A percentile compares a stretch with the other conserved stretches of the same genome.
These are phyloP conservation scores for Blastobotrys arbuscula DNA, from an alignment of 1,139 yeast species.

Conservation along the genomic window DNA sequence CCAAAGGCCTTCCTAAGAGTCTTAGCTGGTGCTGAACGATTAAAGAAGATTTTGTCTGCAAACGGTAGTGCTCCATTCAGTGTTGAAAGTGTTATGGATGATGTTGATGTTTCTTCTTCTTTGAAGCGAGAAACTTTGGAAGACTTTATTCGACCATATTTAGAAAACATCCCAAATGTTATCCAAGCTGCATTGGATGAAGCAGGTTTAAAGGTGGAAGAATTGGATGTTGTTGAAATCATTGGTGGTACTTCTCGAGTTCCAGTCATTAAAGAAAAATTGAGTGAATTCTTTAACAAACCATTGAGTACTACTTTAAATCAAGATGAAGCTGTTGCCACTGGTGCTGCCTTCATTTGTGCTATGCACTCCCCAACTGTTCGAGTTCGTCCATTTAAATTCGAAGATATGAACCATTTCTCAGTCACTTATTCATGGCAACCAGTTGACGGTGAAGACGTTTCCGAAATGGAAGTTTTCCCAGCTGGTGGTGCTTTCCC, in stretches of 20 bases:
- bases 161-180: conserved; percentile 70
- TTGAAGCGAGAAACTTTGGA: conserved; percentile 90
- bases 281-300: conserved; percentile 78
- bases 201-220: conserved; percentile 67
- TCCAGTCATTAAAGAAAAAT: conserved; percentile 80
- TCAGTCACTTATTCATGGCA: conserved; percentile 96
- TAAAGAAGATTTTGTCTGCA: conserved; percentile 95
- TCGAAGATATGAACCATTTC: conserved; percentile 89
- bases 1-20: conserved; percentile 96
- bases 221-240: conserved; percentile 85
- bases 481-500: conserved; percentile 92
- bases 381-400: conserved; percentile 97
- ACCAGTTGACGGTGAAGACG: conserved; percentile 82
- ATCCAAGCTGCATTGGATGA: conserved; percentile 74
- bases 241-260: conserved; percentile 99
- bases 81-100: conserved; percentile 95
- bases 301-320: conserved; percentile 89
- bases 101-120: conserved; percentile 88
- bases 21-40: conserved; percentile 81
- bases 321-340: conserved; percentile 98
- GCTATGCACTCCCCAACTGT: conserved; percentile 99
- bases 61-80: conserved; percentile 92
- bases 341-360: conserved; percentile 98
- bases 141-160: conserved; percentile 76
- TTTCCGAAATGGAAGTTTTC: conserved; percentile 93